Conservation (phyloP, 2,329 filamentous ascomycete species). For the Triangularia verruculosa region DNA sequence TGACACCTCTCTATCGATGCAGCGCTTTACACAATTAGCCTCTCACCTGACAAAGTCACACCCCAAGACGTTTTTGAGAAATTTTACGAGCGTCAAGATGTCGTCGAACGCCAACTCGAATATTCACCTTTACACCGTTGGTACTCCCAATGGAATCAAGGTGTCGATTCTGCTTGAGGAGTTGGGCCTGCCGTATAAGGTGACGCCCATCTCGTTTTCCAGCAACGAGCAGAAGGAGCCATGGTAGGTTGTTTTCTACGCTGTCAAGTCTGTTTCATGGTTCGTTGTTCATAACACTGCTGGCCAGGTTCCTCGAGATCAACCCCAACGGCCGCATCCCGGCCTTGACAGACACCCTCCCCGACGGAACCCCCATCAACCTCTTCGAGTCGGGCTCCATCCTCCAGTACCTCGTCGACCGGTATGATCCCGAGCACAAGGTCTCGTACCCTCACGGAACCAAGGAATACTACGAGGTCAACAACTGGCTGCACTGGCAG, state of each 20-base stretch:
- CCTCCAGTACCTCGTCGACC: constrained; percentile 77
- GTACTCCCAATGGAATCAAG: constrained; percentile 89
- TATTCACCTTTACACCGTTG: constrained; percentile 77
- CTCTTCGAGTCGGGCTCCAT: constrained; percentile 84
- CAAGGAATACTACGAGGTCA: constrained; percentile 74
- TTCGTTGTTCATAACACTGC: constrained; percentile 1
- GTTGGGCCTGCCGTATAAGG: constrained; percentile 76
- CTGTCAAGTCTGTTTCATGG: no score
- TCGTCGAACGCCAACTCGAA: constrained; percentile 46
- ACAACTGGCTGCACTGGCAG: constrained; percentile 70
- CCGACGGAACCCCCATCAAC: constrained; percentile 68
- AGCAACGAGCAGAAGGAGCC: constrained; percentile 23
- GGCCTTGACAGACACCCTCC: constrained; percentile 75
- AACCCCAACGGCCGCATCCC: constrained; percentile 94
- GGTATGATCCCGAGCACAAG: constrained; percentile 79
- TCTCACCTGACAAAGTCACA: constrained; percentile 9
- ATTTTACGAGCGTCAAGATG: constrained; percentile 39
- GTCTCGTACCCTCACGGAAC: constrained; percentile 72
- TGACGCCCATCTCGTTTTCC: constrained; percentile 62
- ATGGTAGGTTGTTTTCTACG: no score
- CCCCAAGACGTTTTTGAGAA: not conserved
- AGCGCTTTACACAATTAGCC: constrained; percentile 11
- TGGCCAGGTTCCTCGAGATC: constrained; percentile 84
- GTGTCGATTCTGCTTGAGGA: constrained; percentile 84
- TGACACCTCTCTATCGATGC: not conserved